Percentiles rank a stretch among this genome's conserved stretches.
Evolutionary conservation across 1,284 basidiomycete species (phyloP).

Genomic region (Moesziomyces aphidis): DNA sequence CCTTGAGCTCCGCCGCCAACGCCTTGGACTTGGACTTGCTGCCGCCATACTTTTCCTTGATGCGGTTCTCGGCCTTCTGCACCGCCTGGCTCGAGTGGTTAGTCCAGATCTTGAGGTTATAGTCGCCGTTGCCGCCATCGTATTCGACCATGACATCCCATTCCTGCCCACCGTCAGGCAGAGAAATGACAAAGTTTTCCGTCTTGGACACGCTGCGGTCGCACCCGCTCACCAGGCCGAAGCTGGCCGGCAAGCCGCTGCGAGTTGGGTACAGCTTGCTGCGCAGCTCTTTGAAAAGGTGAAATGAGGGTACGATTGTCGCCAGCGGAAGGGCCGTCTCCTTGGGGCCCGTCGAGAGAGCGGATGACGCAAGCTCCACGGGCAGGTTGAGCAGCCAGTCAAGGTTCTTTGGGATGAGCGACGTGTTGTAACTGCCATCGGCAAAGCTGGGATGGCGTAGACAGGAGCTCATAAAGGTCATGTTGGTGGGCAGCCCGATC

Average conservation of each 20-base stretch:
- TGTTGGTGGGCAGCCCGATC: constrained; percentile 4
- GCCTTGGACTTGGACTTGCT: constrained; percentile 1
- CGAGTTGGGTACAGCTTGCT: constrained; percentile 5
- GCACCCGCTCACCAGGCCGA: constrained; percentile 3
- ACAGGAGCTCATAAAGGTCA: constrained; percentile 5
- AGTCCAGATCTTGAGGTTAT: constrained; percentile 2
- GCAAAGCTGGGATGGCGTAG: constrained; percentile 1
- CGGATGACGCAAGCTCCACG: constrained; percentile 1
- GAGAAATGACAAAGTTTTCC: constrained; percentile 5
- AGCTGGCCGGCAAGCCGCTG: constrained; percentile 1
- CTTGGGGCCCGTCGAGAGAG: constrained; percentile 4
- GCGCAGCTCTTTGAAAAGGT: constrained; percentile 5
- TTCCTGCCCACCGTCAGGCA: constrained; percentile 6
- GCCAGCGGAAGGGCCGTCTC: not conserved
- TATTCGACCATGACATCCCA: constrained; percentile 7
- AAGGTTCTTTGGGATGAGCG: constrained; percentile 5
- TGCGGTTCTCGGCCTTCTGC: constrained; percentile 5
- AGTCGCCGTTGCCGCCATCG: constrained; percentile 3
- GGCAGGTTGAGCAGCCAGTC: constrained; percentile 6
- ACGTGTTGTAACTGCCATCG: constrained; percentile 5
- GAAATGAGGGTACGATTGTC: not conserved
- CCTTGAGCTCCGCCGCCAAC: constrained; percentile 5
- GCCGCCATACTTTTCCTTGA: constrained; percentile 5
- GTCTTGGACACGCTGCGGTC: constrained; percentile 11
- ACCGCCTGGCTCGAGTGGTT: constrained; percentile 1